Evolutionary conservation across 208 protist species (phyloP), one percentile per base, ranked within the genome.

Genomic region (Acanthamoeba sp.): DNA sequence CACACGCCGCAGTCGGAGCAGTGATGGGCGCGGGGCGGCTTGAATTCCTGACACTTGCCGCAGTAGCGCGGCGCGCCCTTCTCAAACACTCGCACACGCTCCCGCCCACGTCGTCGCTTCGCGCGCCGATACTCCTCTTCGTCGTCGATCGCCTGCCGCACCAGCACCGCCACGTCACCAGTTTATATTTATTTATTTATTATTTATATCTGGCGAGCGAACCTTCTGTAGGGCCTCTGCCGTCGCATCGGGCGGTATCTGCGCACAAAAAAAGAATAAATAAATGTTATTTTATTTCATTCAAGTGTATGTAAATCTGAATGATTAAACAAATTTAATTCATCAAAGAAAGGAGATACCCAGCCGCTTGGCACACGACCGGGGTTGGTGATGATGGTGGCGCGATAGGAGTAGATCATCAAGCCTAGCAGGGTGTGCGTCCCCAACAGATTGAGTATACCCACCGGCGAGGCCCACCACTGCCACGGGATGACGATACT

Each of bases 41-140:
- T 91, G 85, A 91, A 91, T n/a, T 91, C 85, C 50, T 91, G 52
- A n/a, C 85, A 91, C 57, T 69, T 91, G 85, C 36, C 36, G 85
- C 85, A 91, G 52, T 71, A 91, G 7, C 85, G 85, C 38, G 34
- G 22, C 38, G 76, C 42, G 42, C n/a, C 45, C 76, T 57, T 57
- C 45, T 57, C 76, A 9, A 48, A 85, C 27, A 57, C 40, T 3
- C 42, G 76, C 32, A 73, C 27, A 22, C 32, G 64, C n/a, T n/a
- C 34, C 4, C 64, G 64, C 3, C 64, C 64, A 38, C 64, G 64
- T 32, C 76, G 34, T 38, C 32, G 34, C 76, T 85, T 48, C 76
- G 12, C 36, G 18, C 76, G 76, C 36, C 34, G 64, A n/a, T 59
- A 48, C 38, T 85, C n/a, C 76, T 85, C 76, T 32, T 85, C 76